Evolutionary conservation across 2,329 filamentous ascomycete species (phyloP), one percentile per base, ranked within the genome.

Genomic region (Sclerotinia trifoliorum): DNA sequence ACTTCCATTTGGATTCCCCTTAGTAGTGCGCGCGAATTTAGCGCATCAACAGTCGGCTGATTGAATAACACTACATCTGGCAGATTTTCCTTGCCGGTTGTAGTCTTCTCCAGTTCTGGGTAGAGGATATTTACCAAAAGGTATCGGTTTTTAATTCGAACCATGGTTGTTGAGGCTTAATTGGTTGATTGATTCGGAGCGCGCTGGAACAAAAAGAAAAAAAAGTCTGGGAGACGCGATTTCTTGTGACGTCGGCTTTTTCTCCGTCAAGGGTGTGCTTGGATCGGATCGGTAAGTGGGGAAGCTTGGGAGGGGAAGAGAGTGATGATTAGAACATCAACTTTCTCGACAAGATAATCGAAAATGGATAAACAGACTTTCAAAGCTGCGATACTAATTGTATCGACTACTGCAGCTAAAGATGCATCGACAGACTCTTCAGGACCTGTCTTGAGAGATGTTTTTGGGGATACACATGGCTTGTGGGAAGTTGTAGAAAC

Each of bases 131-230:
- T 92, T 71, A 98, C 87, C n/a, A 98, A 88, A 24, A 99, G 86
- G 79, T 99, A 99, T 75, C 95, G 90, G 80, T 97, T 91, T 80
- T 99, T 99, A 74, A 98, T 87, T 77, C 95, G 92, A 70, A 99
- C 95, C 95, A 99, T 97, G 54, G 44, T 51, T 32, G 39, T 57
- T 39, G 46, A 42, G n/a, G 1, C 15, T 39, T 42, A 21, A 32
- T 48, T 26, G 15, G 13, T n/a, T n/a, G 17, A 57, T 58, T 58
- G 21, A 26, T 26, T 52, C 13, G 57, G 21, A 55, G 65, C 63
- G 48, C 60, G 68, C 54, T 29, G 32, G 13, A 24, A 15, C 15
- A 51, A 29, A 49, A 51, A 66, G n/a, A n/a, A 65, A 65, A 64
- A 65, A 56, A 65, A 65, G 58, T 65, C 49, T 29, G 44, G 65